Percentiles rank a stretch among this genome's conserved stretches.
phyloP scores from a whole-genome alignment of 805 yeast species.

The Cyberlindnera maritima region DNA sequence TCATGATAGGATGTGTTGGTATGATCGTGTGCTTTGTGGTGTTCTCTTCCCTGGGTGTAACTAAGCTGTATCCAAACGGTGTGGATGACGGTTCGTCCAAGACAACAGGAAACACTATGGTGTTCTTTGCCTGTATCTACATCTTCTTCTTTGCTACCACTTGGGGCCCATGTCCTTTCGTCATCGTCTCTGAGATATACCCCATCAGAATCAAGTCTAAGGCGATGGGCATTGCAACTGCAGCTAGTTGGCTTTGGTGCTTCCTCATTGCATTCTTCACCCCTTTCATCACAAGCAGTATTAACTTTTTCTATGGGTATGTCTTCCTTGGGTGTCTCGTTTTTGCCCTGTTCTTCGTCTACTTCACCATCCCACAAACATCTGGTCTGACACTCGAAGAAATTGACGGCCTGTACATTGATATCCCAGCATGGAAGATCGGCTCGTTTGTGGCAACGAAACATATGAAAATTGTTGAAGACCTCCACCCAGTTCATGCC shows the following conservation, averaged over 20 bases:
- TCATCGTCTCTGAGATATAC: conserved; percentile 64
- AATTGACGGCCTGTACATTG: conserved; percentile 57
- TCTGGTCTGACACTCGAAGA: conserved; percentile 81
- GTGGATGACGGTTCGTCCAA: conserved; percentile 44
- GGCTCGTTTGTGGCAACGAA: not conserved
- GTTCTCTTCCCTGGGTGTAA: conserved; percentile 63
- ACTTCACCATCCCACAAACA: conserved; percentile 74
- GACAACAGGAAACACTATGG: conserved; percentile 67
- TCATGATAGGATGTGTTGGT: conserved; percentile 48
- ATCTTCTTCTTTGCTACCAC: conserved; percentile 71
- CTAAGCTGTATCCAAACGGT: conserved; percentile 40
- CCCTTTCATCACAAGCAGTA: conserved; percentile 64
- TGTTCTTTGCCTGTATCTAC: conserved; percentile 65
- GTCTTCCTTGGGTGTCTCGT: conserved; percentile 59
- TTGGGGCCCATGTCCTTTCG: conserved; percentile 70
- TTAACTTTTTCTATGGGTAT: conserved; percentile 73
- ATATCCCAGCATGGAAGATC: not conserved
- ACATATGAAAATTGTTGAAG: too few species aligned
- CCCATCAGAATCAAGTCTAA: conserved; percentile 68
- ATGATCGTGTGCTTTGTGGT: conserved; percentile 45
- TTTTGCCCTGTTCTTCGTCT: conserved; percentile 60
- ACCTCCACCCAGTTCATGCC: too few species aligned
- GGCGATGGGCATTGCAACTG: conserved; percentile 57
- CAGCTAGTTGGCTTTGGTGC: conserved; percentile 67
- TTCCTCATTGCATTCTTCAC: conserved; percentile 65